Evolutionary conservation across 2,329 filamentous ascomycete genomes (phyloP), one percentile per base, ranked within the genome.

Genomic region (Corinectria fuckeliana): DNA sequence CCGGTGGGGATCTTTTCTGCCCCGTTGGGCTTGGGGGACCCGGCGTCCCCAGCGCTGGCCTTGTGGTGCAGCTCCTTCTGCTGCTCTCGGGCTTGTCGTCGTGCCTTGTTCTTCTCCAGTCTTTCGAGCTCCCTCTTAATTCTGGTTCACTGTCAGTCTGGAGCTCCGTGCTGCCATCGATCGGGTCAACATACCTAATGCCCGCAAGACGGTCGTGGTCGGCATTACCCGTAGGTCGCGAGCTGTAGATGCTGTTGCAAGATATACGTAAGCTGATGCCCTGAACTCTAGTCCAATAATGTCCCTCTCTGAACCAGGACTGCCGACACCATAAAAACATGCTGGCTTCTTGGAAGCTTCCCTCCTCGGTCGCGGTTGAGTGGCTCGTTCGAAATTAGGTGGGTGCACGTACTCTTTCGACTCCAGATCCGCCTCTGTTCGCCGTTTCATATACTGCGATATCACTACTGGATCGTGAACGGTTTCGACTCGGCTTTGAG

Each of bases 21-120:
- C 21, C 71, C 72, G 56, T 61, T 66, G 26, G 74, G 69, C 59
- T 82, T 83, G 21, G 84, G 84, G 26, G 84, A 86, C 47, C 75
- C 80, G 32, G 81, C 80, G 50, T 81, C 82, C 50, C 76, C 79
- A 39, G 72, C 67, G 60, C 72, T 75, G 47, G 74, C 73, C 56
- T 77, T 78, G 18, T 83, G 82, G 64, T 83, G 81, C 51, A 85
- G 77, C 69, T 87, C 88, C 76, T 96, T 97, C 70, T 92, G 91
- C 72, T 94, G 93, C 74, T 98, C 94, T 71, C 94, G 92, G 61
- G 91, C 92, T 71, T 94, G 88, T 63, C 93, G 88, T 65, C 94
- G 90, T 65, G 96, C 93, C 68, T 92, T 92, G 80, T 98, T 99
- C 71, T 93, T 91, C 72, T 95, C 86, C 28, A 99, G 86, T 65